Conservation (phyloP, 2,329 filamentous ascomycete species). For the Paracoccidioides brasiliensis region DNA sequence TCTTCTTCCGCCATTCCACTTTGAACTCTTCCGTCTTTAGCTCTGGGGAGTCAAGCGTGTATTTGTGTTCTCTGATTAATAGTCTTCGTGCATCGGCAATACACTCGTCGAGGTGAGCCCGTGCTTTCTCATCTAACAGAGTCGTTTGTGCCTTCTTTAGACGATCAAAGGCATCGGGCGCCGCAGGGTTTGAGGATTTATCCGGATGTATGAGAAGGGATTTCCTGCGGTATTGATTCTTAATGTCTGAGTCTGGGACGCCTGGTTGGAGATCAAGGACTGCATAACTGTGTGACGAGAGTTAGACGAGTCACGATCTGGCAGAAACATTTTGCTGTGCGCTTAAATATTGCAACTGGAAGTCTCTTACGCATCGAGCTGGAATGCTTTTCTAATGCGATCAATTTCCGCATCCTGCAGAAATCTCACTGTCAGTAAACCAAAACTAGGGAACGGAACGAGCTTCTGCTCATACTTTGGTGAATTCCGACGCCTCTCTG, state of each 20-base stretch:
- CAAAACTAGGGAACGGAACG: conserved; percentile 1
- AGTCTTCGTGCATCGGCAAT: conserved; percentile 94
- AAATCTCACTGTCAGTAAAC: conserved; percentile 1
- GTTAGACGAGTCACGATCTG: background rate
- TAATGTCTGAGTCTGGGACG: conserved; percentile 92
- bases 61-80: conserved; percentile 85
- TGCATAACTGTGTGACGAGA: conserved; percentile 52
- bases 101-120: conserved; percentile 75
- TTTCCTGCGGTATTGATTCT: conserved; percentile 84
- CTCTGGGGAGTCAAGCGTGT: conserved; percentile 78
- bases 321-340: background rate
- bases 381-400: conserved; percentile 82
- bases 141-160: conserved; percentile 88
- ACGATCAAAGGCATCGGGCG: conserved; percentile 91
- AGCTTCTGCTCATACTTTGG: conserved; percentile 48
- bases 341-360: background rate
- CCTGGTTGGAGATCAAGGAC: conserved; percentile 92
- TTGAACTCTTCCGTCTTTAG: conserved; percentile 68
- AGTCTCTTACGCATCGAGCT: conserved; percentile 51
- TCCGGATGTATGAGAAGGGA: conserved; percentile 98
- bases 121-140: conserved; percentile 88
- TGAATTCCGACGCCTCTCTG: conserved; percentile 75
- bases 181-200: conserved; percentile 82
- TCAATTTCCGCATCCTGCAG: conserved; percentile 83
- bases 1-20: conserved; percentile 78